Evolutionary conservation across 768 basidiomycete species (phyloP).

Genomic region (Rubroboletus pulcherrimus): DNA sequence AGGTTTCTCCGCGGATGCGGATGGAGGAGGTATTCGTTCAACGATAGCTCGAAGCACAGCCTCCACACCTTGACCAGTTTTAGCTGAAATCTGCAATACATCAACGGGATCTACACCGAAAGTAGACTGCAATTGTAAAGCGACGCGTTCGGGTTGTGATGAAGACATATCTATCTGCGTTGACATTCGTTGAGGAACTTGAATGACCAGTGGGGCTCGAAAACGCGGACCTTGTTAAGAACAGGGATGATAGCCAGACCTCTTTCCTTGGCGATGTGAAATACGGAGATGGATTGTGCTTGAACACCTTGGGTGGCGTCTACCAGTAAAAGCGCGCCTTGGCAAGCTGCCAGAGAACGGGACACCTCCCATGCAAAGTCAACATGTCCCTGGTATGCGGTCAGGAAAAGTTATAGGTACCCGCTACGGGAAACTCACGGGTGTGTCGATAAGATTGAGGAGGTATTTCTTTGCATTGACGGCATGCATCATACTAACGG

Average conservation of each 20-base stretch:
- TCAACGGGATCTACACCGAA: constrained; percentile 76
- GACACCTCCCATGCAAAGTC: constrained; percentile 98
- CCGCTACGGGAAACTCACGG: constrained; percentile 42
- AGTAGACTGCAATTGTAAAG: constrained; percentile 75
- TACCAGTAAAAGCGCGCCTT: constrained; percentile 83
- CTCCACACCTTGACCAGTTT: constrained; percentile 84
- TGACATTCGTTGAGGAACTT: neutral
- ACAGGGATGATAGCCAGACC: constrained; percentile 85
- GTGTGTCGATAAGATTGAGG: constrained; percentile 95
- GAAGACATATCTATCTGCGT: constrained; percentile 87
- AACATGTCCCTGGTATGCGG: constrained; percentile 73
- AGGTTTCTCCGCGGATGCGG: constrained; percentile 45
- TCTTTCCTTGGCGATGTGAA: constrained; percentile 79
- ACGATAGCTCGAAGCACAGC: constrained; percentile 76
- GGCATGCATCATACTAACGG: constrained; percentile 71
- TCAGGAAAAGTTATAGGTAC: neutral
- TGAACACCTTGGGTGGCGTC: constrained; percentile 98
- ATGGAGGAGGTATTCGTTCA: constrained; percentile 80
- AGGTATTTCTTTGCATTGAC: constrained; percentile 57
- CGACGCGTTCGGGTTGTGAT: constrained; percentile 76
- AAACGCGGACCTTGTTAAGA: constrained; percentile 72
- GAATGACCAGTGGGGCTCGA: neutral
- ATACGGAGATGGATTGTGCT: constrained; percentile 95
- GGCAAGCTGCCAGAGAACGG: constrained; percentile 86
- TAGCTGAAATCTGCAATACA: constrained; percentile 83